phyloP scores from a whole-genome alignment of 345 rosid species.

The Salix arbutifolia region DNA sequence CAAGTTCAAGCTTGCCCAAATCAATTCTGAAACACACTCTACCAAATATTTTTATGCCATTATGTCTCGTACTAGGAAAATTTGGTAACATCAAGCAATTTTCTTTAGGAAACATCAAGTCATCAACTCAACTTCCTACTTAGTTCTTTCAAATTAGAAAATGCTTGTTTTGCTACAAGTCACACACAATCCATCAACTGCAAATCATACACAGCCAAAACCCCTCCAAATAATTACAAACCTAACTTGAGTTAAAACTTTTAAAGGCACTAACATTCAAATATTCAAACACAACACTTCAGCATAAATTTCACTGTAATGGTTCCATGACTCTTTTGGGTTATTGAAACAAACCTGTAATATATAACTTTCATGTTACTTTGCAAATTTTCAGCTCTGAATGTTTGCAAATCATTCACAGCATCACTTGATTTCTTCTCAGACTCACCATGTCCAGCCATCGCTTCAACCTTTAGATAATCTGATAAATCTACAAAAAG shows the following conservation, averaged over 20 bases:
- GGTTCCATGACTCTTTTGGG: neutral
- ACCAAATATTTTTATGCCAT: neutral
- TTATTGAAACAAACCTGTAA: constrained; percentile 59
- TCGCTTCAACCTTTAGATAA: constrained; percentile 14
- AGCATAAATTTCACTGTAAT: neutral
- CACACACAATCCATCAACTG: neutral
- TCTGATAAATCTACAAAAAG: neutral
- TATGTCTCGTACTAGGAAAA: neutral
- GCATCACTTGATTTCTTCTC: constrained; percentile 62
- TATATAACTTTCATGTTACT: constrained; percentile 86
- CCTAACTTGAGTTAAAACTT: neutral
- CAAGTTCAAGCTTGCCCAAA: neutral
- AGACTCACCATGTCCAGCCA: constrained; percentile 53
- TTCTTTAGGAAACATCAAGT: neutral
- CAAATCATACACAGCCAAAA: neutral
- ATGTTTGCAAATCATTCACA: constrained; percentile 54
- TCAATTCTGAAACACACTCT: neutral
- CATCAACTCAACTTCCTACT: neutral
- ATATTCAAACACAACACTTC: neutral
- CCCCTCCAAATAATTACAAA: neutral
- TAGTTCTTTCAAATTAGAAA: neutral
- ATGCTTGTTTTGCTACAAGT: neutral
- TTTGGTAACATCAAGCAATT: neutral
- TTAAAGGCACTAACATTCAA: neutral
- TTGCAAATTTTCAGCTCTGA: constrained; percentile 75